Base-by-base conservation (phyloP, 129 eudicot species). In the Flaveria linearis region DNA sequence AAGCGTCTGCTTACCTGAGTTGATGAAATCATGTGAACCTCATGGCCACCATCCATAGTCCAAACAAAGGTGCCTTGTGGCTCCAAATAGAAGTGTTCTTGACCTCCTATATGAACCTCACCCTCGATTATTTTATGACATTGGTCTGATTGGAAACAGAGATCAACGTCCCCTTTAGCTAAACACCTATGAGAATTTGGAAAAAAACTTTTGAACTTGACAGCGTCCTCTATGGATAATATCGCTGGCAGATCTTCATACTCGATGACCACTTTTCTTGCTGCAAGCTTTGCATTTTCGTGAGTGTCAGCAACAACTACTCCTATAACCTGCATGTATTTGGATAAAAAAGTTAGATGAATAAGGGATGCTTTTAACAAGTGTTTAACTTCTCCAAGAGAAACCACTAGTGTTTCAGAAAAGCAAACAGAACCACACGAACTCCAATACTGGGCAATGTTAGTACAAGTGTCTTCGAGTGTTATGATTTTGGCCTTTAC, bases 261-360 rank as follows among this genome's bases (percentile, higher is more conserved):
- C 72, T 91, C 86, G 26, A 95, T 71, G 5, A 74, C 84, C 42
- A 95, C 97, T 79, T 88, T 89, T 63, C 91, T 85, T 33, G 96
- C 97, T 22, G 99, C 97, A 78, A 79, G 77, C 73, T 88, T 91
- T 50, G 97, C 99, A 75, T 91, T 89, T 85, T 95, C 96, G 7
- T 89, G 99, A 64, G 99, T 95, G 76, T 91, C 99, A 46, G 99
- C 97, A 80, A 89, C 99, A 25, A 95, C 97, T 16, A 95, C 96
- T 65, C 97, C 99, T 68, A 91, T 78, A 60, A 79, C 90, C 99
- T 95, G 82, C 73, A 85, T 66, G 78, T 33, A 49, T 81, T 75
- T 45, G 30, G 39, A 18, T 23, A 17, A 4, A 71, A 53, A 41
- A 63, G 12, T 22, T 18, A 76, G 20, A 23, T 2, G n/a, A 22